Base-by-base conservation (phyloP, 78 protist genomes). In the Mastigamoeba balamuthi region DNA sequence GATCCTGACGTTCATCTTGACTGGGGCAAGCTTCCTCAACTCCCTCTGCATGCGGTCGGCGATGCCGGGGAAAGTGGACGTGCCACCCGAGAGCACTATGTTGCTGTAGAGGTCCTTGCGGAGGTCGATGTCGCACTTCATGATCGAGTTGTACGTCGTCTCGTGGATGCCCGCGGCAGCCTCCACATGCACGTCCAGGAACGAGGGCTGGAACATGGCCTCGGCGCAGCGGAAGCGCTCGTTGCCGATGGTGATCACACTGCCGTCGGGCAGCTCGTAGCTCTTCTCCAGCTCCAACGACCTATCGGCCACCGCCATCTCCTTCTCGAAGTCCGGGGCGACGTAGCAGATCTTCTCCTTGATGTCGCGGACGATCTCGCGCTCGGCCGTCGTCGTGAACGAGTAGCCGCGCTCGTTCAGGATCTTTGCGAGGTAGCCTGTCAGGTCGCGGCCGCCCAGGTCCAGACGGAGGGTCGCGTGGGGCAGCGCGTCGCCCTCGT, bases 321-420 rank as follows among this genome's bases (percentile, higher is more conserved):
- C 3, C 5, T 36, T 67, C 9, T 28, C n/a, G 48, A 23, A 74
- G 72, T 83, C 83, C 7, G 40, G 35, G 0, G 75, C 77, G 25
- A 90, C 90, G 40, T 88, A 91, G 69, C 84, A 48, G 6, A 84
- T 82, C 70, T 90, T 83, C 77, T 92, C 96, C 86, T 95, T 93
- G 87, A 93, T 85, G 76, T 91, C 92, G 6, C 93, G 53, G 33
- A 91, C 95, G 25, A 94, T 91, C 70, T 95, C 96, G 30, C 95
- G 79, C 94, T 89, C 96, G 53, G 96, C 98, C n/a, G 97, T 77
- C 36, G 98, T 92, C 41, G 91, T 85, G 88, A 95, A 93, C 28
- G 97, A 90, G 80, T 95, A 90, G 25, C 98, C 97, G 7, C 93
- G 82, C 85, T 92, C 95, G 4, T 85, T 84, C 29, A 96, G 87